Conservation (phyloP, 2,329 filamentous ascomycete genomes). For the Stagonosporopsis vannaccii region DNA sequence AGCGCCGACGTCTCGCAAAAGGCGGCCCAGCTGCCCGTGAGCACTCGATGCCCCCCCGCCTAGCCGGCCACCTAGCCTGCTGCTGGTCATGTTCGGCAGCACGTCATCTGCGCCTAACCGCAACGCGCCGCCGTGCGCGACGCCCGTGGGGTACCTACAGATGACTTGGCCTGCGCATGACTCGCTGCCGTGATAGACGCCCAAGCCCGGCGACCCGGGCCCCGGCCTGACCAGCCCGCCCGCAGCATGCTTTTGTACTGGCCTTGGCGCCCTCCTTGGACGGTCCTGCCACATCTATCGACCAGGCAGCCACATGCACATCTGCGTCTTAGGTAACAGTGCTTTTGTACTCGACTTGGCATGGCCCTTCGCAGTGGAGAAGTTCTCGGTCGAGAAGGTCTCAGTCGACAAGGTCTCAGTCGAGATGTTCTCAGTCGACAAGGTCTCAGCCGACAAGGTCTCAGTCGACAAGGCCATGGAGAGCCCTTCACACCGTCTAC, state of each 20-base stretch:
- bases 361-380: no score
- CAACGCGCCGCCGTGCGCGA: conserved; percentile 4
- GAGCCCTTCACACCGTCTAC: no score
- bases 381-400: no score
- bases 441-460: no score
- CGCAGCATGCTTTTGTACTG: conserved; percentile 1
- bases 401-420: no score
- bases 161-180: conserved; percentile 11
- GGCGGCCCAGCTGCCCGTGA: no score
- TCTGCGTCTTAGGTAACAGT: background rate
- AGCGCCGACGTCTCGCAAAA: no score
- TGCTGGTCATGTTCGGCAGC: background rate
- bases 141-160: conserved; percentile 12
- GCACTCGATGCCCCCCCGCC: no score
- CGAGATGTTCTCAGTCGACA: no score
- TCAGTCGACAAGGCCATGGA: no score
- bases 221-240: no score
- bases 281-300: no score
- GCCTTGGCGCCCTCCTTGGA: background rate
- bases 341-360: conserved; percentile 7
- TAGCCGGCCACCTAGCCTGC: background rate
- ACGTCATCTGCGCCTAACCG: conserved; percentile 13
- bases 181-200: background rate
- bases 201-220: background rate
- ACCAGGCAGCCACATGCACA: background rate